Evolutionary conservation across 2,329 filamentous ascomycete genomes (phyloP).

Genomic region (Talaromyces sp.): DNA sequence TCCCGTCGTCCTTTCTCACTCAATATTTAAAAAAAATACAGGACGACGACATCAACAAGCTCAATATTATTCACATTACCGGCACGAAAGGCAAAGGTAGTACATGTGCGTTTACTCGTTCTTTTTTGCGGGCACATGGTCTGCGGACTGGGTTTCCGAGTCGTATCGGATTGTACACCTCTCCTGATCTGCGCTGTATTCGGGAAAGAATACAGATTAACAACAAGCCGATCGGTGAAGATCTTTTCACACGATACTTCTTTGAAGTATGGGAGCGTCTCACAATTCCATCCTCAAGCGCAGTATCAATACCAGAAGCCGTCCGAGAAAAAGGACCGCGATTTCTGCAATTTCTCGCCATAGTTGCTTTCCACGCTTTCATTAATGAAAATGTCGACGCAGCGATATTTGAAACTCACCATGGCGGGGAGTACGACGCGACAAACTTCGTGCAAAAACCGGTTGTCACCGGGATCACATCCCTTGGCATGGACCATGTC

Average conservation of each 20-base stretch:
- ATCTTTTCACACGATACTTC: slow-evolving; percentile 16
- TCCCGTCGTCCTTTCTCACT: slow-evolving; percentile 4
- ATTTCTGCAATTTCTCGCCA: slow-evolving; percentile 48
- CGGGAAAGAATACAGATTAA: slow-evolving; percentile 38
- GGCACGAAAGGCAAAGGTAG: slow-evolving; percentile 76
- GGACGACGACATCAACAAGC: slow-evolving; percentile 48
- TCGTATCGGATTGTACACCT: slow-evolving; percentile 18
- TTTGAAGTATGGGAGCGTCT: slow-evolving; percentile 28
- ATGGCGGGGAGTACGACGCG: slow-evolving; percentile 64
- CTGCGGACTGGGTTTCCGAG: slow-evolving; percentile 21
- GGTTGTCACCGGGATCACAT: slow-evolving; percentile 57
- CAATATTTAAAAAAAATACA: slow-evolving; percentile 1
- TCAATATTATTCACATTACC: slow-evolving; percentile 66
- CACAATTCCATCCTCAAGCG: not conserved
- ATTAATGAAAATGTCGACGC: slow-evolving; percentile 58
- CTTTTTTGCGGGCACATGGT: slow-evolving; percentile 49
- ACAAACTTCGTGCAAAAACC: slow-evolving; percentile 54
- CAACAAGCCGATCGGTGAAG: slow-evolving; percentile 22
- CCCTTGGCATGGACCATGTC: slow-evolving; percentile 67
- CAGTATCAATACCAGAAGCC: not conserved
- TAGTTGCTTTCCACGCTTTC: slow-evolving; percentile 64
- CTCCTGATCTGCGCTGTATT: slow-evolving; percentile 25
- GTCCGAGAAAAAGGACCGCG: slow-evolving; percentile 19
- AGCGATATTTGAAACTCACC: slow-evolving; percentile 63
- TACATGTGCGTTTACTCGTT: slow-evolving; percentile 57